Percentiles rank a stretch among this genome's conserved stretches.
phyloP scores from a whole-genome alignment of 371 early-diverging fungal genomes.

The Mucor piriformis region DNA sequence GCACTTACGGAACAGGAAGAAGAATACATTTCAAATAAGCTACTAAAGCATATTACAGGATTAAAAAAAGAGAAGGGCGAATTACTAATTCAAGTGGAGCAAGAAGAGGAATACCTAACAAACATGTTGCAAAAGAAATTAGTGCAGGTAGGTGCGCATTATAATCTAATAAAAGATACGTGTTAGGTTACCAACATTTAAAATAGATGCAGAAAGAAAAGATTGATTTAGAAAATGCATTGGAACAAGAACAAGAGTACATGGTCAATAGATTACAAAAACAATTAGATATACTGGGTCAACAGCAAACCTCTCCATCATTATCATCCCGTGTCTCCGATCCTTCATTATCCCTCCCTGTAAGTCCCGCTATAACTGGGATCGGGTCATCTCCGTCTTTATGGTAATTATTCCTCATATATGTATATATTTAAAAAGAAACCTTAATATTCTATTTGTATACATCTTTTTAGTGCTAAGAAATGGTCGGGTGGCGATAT shows the following conservation, averaged over 20 bases:
- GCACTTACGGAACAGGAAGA: slow-evolving; percentile 73
- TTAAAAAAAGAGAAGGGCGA: slow-evolving; percentile 74
- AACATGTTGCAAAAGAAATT: slow-evolving; percentile 76
- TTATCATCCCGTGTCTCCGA: slow-evolving; percentile 5
- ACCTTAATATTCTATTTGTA: not conserved
- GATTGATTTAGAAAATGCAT: slow-evolving; percentile 76
- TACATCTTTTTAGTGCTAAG: not conserved
- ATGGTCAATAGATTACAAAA: slow-evolving; percentile 75
- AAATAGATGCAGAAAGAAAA: slow-evolving; percentile 72
- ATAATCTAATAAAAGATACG: not conserved
- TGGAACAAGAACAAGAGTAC: slow-evolving; percentile 86
- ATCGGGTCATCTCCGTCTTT: slow-evolving; percentile 32
- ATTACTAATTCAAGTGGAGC: slow-evolving; percentile 66
- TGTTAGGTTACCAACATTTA: no score
- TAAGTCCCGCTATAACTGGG: slow-evolving; percentile 38
- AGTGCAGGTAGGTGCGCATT: slow-evolving; percentile 35
- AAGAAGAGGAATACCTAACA: slow-evolving; percentile 78
- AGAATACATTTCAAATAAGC: slow-evolving; percentile 69
- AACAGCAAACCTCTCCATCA: slow-evolving; percentile 51
- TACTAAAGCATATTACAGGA: slow-evolving; percentile 68
- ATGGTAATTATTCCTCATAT: slow-evolving; percentile 9
- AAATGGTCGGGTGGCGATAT: not conserved
- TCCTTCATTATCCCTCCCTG: slow-evolving; percentile 12
- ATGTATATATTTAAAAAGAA: slow-evolving; percentile 2
- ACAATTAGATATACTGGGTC: slow-evolving; percentile 58